A percentile compares a stretch with the other conserved stretches of the same genome.
Conservation (phyloP, 2,329 filamentous ascomycete species). For the Penicillium carneum region DNA sequence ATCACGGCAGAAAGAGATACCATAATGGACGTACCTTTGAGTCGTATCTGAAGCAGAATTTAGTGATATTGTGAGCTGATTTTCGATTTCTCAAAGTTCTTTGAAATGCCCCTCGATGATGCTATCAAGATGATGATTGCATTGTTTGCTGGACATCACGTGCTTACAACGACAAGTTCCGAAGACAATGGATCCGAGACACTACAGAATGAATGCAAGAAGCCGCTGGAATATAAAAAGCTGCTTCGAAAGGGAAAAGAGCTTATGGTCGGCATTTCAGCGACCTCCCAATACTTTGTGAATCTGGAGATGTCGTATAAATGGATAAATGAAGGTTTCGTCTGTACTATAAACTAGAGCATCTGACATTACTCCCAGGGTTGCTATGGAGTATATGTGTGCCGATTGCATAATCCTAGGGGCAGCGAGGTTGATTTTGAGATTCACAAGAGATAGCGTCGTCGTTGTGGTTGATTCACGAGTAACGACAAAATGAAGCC, state of each 20-base stretch:
- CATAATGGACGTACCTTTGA: not conserved
- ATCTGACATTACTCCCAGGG: not conserved
- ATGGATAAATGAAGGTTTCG: not conserved
- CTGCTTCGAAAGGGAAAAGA: not conserved
- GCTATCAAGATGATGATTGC: conserved; percentile 21
- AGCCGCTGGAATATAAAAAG: not conserved
- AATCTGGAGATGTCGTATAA: not conserved
- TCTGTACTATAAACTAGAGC: not conserved
- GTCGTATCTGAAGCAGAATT: not conserved
- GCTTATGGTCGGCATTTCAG: rapidly evolving
- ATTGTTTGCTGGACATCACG: conserved; percentile 11
- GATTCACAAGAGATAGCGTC: not conserved
- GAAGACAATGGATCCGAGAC: not conserved
- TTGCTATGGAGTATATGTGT: not conserved
- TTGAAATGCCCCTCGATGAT: conserved; percentile 31
- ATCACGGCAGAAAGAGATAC: not conserved
- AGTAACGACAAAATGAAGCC: not conserved
- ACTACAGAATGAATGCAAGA: not conserved
- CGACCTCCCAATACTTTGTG: not conserved
- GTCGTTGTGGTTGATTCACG: too few species aligned
- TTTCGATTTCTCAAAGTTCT: conserved; percentile 8
- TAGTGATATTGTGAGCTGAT: not conserved
- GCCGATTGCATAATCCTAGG: not conserved
- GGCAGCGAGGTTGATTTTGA: not conserved
- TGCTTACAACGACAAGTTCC: not conserved